These are phyloP conservation scores for Penicillium crustosum DNA, from an alignment of 2,329 filamentous ascomycete species.

Conservation along the genomic window DNA sequence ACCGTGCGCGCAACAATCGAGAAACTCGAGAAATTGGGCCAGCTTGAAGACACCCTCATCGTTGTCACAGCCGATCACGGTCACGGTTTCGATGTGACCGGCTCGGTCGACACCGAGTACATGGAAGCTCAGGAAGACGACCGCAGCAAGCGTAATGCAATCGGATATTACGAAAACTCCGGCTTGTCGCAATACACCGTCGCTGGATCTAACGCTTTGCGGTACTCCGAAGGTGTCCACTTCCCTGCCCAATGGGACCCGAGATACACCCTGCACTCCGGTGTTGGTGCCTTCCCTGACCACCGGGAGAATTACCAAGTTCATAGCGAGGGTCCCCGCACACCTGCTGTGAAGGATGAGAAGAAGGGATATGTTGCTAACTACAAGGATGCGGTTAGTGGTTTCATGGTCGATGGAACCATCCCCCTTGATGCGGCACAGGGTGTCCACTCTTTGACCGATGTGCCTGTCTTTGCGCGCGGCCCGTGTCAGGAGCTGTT, in stretches of 20 bases:
- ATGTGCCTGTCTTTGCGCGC: conserved; percentile 74
- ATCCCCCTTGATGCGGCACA: conserved; percentile 62
- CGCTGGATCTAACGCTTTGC: conserved; percentile 56
- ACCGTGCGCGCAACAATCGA: conserved; percentile 73
- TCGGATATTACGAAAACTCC: conserved; percentile 71
- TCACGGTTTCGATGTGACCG: conserved; percentile 85
- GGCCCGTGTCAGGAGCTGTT: conserved; percentile 78
- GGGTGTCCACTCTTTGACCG: conserved; percentile 75
- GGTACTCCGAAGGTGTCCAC: conserved; percentile 69
- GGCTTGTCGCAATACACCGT: conserved; percentile 74
- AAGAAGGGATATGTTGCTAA: conserved; percentile 65
- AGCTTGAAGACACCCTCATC: conserved; percentile 73
- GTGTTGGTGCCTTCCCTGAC: conserved; percentile 71
- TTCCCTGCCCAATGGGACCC: conserved; percentile 86
- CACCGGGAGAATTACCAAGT: conserved; percentile 74
- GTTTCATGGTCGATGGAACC: conserved; percentile 75
- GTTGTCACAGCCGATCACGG: conserved; percentile 85
- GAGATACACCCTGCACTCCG: conserved; percentile 74
- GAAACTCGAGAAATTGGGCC: conserved; percentile 64
- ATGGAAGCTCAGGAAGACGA: conserved; percentile 63
- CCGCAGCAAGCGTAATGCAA: conserved; percentile 71
- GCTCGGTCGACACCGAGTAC: conserved; percentile 77
- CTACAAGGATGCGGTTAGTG: conserved; percentile 63
- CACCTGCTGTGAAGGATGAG: conserved; percentile 58
- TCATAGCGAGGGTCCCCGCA: conserved; percentile 63